Evolutionary conservation across 1,139 yeast species (phyloP).

Genomic region (Kurtzmaniella quercitrusa): DNA sequence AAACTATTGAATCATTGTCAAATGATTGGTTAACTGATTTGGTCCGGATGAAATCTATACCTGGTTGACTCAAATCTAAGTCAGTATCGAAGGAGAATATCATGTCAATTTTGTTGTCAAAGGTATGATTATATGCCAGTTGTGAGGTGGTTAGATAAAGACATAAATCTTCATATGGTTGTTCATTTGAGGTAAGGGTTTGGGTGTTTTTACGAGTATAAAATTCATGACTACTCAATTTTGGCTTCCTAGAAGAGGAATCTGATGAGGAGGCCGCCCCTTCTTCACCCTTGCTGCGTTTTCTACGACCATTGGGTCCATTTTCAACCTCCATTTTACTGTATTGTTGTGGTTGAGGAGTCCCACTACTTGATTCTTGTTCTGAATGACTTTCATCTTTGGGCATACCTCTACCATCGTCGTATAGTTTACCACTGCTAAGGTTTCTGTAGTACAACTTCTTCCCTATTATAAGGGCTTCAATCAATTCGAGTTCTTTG

Average conservation of each 20-base stretch:
- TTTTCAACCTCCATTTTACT: conserved; percentile 4
- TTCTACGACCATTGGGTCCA: conserved; percentile 2
- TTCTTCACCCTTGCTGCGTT: conserved; percentile 7
- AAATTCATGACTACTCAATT: not conserved
- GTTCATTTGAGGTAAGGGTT: conserved; percentile 2
- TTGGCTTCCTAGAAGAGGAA: not conserved
- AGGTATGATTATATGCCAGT: conserved; percentile 34
- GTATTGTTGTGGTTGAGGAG: not conserved
- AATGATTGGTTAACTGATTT: not conserved
- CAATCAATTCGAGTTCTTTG: conserved; percentile 67
- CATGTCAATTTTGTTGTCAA: conserved; percentile 30
- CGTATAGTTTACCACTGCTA: conserved; percentile 57
- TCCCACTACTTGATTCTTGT: not conserved
- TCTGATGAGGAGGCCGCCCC: too few relatives aligned
- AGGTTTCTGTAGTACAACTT: conserved; percentile 52
- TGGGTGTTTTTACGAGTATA: conserved; percentile 1
- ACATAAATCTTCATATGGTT: conserved; percentile 10
- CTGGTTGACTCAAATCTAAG: conserved; percentile 41
- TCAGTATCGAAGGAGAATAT: conserved; percentile 59
- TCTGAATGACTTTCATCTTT: conserved; percentile 4
- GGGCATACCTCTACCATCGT: conserved; percentile 22
- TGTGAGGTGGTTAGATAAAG: conserved; percentile 36
- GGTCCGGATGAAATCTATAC: conserved; percentile 31
- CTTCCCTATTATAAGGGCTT: conserved; percentile 63
- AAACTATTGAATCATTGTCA: conserved; percentile 3